Evolutionary conservation across 1,284 basidiomycete genomes (phyloP).

Genomic region (Athelia psychrophila): DNA sequence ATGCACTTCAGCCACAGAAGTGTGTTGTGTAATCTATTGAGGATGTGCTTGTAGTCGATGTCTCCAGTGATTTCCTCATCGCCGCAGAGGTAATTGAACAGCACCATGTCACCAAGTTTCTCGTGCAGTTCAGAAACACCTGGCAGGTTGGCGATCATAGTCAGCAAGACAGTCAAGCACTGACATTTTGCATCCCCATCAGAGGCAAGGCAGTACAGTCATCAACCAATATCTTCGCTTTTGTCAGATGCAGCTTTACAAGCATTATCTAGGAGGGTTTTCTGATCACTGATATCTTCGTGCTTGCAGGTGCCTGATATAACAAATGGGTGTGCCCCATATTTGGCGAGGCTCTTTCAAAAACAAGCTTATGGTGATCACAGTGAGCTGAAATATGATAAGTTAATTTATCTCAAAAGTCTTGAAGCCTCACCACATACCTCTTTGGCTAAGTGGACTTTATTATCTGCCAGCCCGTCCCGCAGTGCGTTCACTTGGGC

Average conservation of each 20-base stretch:
- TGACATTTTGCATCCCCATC: conserved; percentile 14
- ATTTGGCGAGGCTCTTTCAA: not conserved
- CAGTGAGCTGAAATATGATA: not conserved
- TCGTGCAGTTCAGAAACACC: not conserved
- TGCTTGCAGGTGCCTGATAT: not conserved
- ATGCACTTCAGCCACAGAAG: conserved; percentile 9
- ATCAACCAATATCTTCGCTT: not conserved
- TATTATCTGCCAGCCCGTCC: not conserved
- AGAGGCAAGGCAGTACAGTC: conserved; percentile 8
- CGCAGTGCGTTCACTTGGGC: not conserved
- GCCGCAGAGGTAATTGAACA: conserved; percentile 9
- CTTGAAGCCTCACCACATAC: not conserved
- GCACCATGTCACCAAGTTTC: not conserved
- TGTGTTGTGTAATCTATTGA: conserved; percentile 14
- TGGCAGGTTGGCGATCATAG: not conserved
- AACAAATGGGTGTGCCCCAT: not conserved
- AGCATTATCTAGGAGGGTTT: not conserved
- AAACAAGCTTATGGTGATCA: not conserved
- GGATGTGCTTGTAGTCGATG: conserved; percentile 15
- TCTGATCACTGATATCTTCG: not conserved
- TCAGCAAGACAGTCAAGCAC: not conserved
- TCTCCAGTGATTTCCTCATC: conserved; percentile 13
- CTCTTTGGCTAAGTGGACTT: not conserved
- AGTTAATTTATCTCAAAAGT: not conserved
- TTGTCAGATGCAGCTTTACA: not conserved